Conservation (phyloP, 2,329 filamentous ascomycete species). For the Ambrosiella xylebori region DNA sequence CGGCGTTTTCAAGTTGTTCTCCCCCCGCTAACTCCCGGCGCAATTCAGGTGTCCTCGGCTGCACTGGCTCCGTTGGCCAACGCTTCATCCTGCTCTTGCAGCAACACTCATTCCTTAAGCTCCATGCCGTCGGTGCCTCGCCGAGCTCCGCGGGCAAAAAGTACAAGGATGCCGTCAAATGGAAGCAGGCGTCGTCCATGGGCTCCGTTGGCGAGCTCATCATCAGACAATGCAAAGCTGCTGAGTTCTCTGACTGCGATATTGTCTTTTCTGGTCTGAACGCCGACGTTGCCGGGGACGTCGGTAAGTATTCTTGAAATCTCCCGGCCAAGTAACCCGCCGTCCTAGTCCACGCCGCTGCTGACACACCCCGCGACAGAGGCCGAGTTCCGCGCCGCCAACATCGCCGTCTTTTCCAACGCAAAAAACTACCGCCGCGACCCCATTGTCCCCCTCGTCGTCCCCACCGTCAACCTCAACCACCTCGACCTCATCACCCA, state of each 20-base stretch:
- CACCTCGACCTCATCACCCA: conserved; percentile 82
- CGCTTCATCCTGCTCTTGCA: conserved; percentile 86
- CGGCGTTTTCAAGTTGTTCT: not conserved
- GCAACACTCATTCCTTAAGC: conserved; percentile 68
- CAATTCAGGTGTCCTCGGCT: conserved; percentile 55
- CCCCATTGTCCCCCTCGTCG: conserved; percentile 77
- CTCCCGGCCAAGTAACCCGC: not conserved
- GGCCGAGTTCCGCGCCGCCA: conserved; percentile 73
- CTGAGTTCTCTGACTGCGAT: conserved; percentile 77
- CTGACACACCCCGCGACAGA: conserved; percentile 32
- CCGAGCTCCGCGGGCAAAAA: conserved; percentile 79
- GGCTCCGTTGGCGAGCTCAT: conserved; percentile 63
- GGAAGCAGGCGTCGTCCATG: conserved; percentile 85
- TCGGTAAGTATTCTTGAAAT: conserved; percentile 40
- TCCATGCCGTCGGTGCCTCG: conserved; percentile 81
- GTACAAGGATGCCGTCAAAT: conserved; percentile 83
- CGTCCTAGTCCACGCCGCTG: not conserved
- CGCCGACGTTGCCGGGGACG: conserved; percentile 78
- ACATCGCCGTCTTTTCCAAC: conserved; percentile 90
- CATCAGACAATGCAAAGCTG: conserved; percentile 68
- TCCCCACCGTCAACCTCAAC: conserved; percentile 81
- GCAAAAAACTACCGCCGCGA: conserved; percentile 93
- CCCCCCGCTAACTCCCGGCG: not conserved
- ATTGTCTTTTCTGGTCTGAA: conserved; percentile 87
- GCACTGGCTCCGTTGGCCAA: conserved; percentile 87